These are phyloP conservation scores for Prunus persica DNA, from an alignment of 306 rosid genomes.

Conservation along the genomic window Prunus_persica_NCBIv2 NC_034012.1:16680501-16681000, in stretches of 20 bases:
- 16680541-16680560: not conserved
- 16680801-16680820: not conserved
- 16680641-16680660: conserved; percentile 70
- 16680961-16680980: not conserved
- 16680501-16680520: not conserved
- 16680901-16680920: not conserved
- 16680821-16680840: not conserved
- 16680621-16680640: conserved; percentile 27
- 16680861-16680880: not conserved
- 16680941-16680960: not conserved
- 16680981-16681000: not conserved
- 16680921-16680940: not conserved
- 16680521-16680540: not conserved
- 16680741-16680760: not conserved
- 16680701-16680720: conserved; percentile 72
- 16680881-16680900: not conserved
- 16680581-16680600: not conserved
- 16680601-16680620: not conserved
- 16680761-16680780: conserved; percentile 6
- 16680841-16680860: not conserved
- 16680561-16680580: not conserved
- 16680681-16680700: conserved; percentile 82
- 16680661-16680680: conserved; percentile 88
- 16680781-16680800: not conserved
- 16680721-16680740: conserved; percentile 66